Conservation (phyloP, 2,329 filamentous ascomycete genomes). For the Ambrosiella cleistominuta region DNA sequence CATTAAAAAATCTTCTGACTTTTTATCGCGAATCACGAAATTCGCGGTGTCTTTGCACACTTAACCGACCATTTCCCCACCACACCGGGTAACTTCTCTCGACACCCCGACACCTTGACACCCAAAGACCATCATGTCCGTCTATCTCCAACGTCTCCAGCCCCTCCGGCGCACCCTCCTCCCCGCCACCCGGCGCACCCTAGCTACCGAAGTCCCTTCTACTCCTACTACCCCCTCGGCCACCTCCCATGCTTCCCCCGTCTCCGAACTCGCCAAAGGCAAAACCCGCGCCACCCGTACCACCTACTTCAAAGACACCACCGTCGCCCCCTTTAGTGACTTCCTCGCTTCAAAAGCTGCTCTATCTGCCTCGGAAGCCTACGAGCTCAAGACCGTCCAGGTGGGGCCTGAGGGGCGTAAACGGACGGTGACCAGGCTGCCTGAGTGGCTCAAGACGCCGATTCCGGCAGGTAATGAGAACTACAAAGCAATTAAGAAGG, state of each 20-base stretch:
- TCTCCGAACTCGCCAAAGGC: conserved; percentile 18
- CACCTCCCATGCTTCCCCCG: conserved; percentile 8
- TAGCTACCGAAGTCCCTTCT: conserved; percentile 29
- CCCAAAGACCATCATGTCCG: conserved; percentile 21
- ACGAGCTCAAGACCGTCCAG: conserved; percentile 42
- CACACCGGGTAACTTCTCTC: neutral
- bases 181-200: conserved; percentile 20
- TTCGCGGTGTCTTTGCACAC: neutral
- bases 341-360: conserved; percentile 31
- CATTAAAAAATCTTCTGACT: neutral
- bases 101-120: neutral
- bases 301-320: conserved; percentile 43
- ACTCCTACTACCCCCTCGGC: conserved; percentile 12
- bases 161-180: conserved; percentile 24
- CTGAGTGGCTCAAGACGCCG: conserved; percentile 89
- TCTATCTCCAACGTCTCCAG: conserved; percentile 26
- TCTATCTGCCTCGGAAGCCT: conserved; percentile 35
- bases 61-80: too few species aligned
- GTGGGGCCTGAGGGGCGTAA: conserved; percentile 46
- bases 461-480: conserved; percentile 67
- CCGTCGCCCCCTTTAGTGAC: conserved; percentile 39
- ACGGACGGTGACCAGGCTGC: conserved; percentile 55
- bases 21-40: neutral
- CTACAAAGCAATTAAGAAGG: conserved; percentile 88
- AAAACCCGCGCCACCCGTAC: conserved; percentile 22